Evolutionary conservation across 306 rosid species (phyloP).

Genomic region (Begonia peltatifolia): DNA sequence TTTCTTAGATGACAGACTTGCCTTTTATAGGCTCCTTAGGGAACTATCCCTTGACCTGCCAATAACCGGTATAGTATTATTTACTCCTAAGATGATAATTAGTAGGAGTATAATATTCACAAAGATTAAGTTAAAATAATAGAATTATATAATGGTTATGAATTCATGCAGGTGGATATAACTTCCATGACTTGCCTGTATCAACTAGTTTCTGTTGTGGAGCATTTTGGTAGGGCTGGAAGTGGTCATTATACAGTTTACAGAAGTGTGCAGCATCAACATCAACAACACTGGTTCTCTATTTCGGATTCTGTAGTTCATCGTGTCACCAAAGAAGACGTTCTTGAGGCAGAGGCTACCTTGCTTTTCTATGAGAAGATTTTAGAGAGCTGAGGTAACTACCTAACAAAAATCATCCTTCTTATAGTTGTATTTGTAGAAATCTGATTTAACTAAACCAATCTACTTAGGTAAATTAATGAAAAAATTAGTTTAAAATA

Average conservation of each 20-base stretch:
- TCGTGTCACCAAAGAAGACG: constrained; percentile 49
- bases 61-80: no score
- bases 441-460: no score
- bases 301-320: constrained; percentile 74
- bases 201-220: constrained; percentile 67
- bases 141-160: not conserved
- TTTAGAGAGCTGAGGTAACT: constrained; percentile 17
- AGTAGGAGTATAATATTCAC: no score
- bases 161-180: constrained; percentile 27
- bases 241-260: constrained; percentile 92
- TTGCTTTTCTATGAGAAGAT: constrained; percentile 79
- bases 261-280: constrained; percentile 33
- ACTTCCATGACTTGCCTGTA: constrained; percentile 29
- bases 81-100: no score
- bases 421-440: no score
- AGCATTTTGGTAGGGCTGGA: constrained; percentile 74
- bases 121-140: no score
- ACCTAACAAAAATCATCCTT: not conserved
- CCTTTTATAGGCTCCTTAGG: no score
- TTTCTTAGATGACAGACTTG: no score
- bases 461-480: no score
- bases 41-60: no score
- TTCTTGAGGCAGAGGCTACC: constrained; percentile 78
- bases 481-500: no score
- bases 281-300: constrained; percentile 41